Percentiles rank a stretch among this genome's conserved stretches.
These are phyloP conservation scores for Primulina huaijiensis DNA, from an alignment of 257 asterid species.

Conservation along the genomic window DNA sequence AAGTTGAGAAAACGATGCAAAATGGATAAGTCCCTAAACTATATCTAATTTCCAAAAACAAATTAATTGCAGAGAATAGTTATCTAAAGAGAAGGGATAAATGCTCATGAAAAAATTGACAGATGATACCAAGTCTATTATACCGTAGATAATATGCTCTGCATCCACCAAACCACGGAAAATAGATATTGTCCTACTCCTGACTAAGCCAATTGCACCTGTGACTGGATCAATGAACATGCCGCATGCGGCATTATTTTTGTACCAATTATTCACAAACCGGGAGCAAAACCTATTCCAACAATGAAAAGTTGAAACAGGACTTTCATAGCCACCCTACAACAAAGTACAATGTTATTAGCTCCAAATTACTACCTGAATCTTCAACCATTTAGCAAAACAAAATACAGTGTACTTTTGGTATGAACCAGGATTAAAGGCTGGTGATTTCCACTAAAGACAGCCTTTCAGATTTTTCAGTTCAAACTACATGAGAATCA, in stretches of 20 bases:
- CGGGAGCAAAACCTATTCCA: slow-evolving; percentile 70
- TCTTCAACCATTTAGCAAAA: slow-evolving; percentile 22
- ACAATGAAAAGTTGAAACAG: slow-evolving; percentile 60
- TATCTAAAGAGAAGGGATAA: slow-evolving; percentile 15
- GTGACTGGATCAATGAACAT: slow-evolving; percentile 70
- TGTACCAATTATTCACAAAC: slow-evolving; percentile 71
- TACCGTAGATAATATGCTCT: slow-evolving; percentile 74
- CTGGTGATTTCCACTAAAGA: neutral
- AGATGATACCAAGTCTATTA: slow-evolving; percentile 13
- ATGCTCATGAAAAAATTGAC: slow-evolving; percentile 27
- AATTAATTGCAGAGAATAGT: slow-evolving; percentile 16
- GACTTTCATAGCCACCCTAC: slow-evolving; percentile 66
- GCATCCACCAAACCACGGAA: slow-evolving; percentile 78
- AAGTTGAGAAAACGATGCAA: slow-evolving; percentile 23
- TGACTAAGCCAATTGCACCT: slow-evolving; percentile 73
- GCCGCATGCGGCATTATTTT: slow-evolving; percentile 68
- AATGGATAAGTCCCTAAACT: neutral
- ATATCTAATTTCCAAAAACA: neutral
- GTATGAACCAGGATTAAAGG: slow-evolving; percentile 1
- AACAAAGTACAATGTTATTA: slow-evolving; percentile 31
- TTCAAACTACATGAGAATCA: slow-evolving; percentile 16
- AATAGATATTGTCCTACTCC: slow-evolving; percentile 66
- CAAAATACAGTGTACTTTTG: slow-evolving; percentile 8
- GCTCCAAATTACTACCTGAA: slow-evolving; percentile 22
- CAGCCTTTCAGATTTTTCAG: neutral